Evolutionary conservation across 1,284 basidiomycete genomes (phyloP).

Genomic region (Phellinidium pouzarii): DNA sequence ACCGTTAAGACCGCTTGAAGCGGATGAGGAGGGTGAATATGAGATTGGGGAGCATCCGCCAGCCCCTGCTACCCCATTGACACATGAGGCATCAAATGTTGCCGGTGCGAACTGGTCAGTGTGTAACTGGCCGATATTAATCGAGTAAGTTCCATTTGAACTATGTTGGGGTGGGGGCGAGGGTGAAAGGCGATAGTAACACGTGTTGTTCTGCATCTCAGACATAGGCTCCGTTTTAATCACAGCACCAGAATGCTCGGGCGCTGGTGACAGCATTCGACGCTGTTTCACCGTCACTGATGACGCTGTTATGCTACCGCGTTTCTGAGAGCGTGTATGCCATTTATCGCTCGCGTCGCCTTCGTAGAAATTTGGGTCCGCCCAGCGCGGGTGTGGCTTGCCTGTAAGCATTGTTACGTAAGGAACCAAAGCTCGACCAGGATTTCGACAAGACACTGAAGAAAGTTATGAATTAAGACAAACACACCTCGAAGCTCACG

Average conservation of each 20-base stretch:
- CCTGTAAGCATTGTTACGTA: slow-evolving; percentile 35
- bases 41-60: slow-evolving; percentile 14
- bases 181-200: slow-evolving; percentile 57
- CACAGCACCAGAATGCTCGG: slow-evolving; percentile 24
- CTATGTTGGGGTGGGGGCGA: slow-evolving; percentile 40
- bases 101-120: slow-evolving; percentile 6
- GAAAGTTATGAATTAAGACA: slow-evolving; percentile 1
- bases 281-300: slow-evolving; percentile 30
- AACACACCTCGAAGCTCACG: slow-evolving; percentile 67
- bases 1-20: slow-evolving; percentile 16
- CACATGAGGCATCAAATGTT: slow-evolving; percentile 8
- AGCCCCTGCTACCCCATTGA: slow-evolving; percentile 11
- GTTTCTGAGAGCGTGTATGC: slow-evolving; percentile 77
- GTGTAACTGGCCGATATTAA: slow-evolving; percentile 30
- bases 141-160: slow-evolving; percentile 30
- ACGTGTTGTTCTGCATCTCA: slow-evolving; percentile 26
- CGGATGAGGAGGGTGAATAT: slow-evolving; percentile 17
- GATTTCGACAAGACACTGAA: not conserved
- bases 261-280: slow-evolving; percentile 28
- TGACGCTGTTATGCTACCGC: slow-evolving; percentile 34
- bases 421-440: not conserved
- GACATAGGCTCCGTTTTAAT: slow-evolving; percentile 24
- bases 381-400: slow-evolving; percentile 79
- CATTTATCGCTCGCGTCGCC: slow-evolving; percentile 74
- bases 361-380: slow-evolving; percentile 67